Percentiles rank a stretch among this genome's conserved stretches.
These are phyloP conservation scores for Spergularia marina DNA, from an alignment of 148 eudicot species.

Conservation along the genomic window DNA sequence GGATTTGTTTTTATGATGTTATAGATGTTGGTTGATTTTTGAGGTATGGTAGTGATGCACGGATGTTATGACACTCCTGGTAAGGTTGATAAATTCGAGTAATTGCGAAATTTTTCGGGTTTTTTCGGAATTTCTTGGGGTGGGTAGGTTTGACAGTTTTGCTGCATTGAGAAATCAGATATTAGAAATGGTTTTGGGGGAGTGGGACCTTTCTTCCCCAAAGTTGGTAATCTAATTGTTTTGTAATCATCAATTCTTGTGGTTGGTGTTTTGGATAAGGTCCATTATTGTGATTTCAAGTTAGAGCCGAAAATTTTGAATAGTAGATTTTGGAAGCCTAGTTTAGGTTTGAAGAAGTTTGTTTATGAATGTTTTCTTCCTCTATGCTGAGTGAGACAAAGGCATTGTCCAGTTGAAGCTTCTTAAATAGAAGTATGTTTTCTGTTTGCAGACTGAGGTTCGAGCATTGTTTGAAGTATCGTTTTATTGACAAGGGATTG, in stretches of 20 bases:
- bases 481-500: background rate
- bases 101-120: slow-evolving; percentile 9
- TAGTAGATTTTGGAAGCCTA: background rate
- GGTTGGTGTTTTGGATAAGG: slow-evolving; percentile 28
- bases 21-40: background rate
- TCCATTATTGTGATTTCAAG: slow-evolving; percentile 12
- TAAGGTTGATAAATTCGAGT: slow-evolving; percentile 10
- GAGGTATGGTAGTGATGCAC: background rate
- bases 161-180: background rate
- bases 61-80: background rate
- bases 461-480: background rate
- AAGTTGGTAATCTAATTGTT: slow-evolving; percentile 21
- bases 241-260: slow-evolving; percentile 8
- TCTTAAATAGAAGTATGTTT: slow-evolving; percentile 9
- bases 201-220: background rate
- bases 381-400: background rate
- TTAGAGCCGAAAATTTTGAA: slow-evolving; percentile 14
- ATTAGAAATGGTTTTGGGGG: background rate
- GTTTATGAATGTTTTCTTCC: background rate
- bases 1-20: background rate
- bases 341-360: background rate
- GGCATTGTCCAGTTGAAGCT: background rate
- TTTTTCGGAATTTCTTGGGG: background rate
- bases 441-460: slow-evolving; percentile 12
- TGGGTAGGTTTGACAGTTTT: slow-evolving; percentile 26